Conservation (phyloP, 1,284 basidiomycete genomes). For the Irpex sp. region DNA sequence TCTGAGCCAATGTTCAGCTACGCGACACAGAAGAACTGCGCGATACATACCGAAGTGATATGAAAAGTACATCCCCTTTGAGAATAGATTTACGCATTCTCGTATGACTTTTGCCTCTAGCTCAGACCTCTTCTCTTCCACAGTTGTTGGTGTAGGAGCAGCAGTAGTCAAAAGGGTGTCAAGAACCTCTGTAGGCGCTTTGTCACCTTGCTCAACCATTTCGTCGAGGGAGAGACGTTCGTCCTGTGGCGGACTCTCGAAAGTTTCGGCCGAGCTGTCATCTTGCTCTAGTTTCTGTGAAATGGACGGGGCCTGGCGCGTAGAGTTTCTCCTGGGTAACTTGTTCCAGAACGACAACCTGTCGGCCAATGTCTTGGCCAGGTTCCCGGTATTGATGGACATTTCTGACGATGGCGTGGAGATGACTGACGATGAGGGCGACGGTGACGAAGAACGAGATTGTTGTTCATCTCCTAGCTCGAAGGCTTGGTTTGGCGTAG, state of each 20-base stretch:
- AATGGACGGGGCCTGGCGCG: conserved; percentile 10
- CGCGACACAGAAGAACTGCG: background rate
- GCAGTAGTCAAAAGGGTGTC: conserved; percentile 52
- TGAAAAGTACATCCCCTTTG: conserved; percentile 79
- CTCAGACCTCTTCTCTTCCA: conserved; percentile 65
- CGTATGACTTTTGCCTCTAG: conserved; percentile 76
- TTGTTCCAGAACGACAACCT: conserved; percentile 72
- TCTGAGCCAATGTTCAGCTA: conserved; percentile 38
- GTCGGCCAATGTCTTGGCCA: conserved; percentile 58
- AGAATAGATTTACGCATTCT: conserved; percentile 66
- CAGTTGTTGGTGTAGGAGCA: conserved; percentile 53
- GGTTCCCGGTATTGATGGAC: conserved; percentile 41
- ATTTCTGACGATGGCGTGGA: conserved; percentile 53
- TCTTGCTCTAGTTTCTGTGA: conserved; percentile 4
- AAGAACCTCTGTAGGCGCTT: conserved; percentile 48
- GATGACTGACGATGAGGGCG: conserved; percentile 43
- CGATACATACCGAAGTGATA: conserved; percentile 63
- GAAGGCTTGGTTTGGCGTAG: conserved; percentile 24
- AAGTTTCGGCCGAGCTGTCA: conserved; percentile 6
- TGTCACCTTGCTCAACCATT: conserved; percentile 44
- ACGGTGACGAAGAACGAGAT: conserved; percentile 26
- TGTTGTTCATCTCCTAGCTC: conserved; percentile 14
- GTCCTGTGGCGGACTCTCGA: conserved; percentile 26
- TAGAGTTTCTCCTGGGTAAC: conserved; percentile 39
- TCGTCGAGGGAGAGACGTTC: conserved; percentile 41